These are phyloP conservation scores for Penicillium sp. DNA, from an alignment of 2,329 filamentous ascomycete genomes.

Conservation along the genomic window DNA sequence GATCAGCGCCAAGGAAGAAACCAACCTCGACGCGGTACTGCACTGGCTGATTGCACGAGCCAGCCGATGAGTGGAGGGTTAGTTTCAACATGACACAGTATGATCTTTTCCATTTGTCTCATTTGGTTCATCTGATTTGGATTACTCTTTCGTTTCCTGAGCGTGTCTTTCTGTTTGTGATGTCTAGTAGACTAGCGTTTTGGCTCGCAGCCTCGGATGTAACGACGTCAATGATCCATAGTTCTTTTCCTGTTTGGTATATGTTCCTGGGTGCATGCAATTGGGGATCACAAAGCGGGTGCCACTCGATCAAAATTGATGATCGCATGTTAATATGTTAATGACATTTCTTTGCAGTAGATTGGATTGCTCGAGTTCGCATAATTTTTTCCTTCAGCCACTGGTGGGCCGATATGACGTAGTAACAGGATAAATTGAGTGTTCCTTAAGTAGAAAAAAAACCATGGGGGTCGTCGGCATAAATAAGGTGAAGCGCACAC, in stretches of 20 bases:
- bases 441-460: neutral
- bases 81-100: neutral
- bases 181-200: conserved; percentile 27
- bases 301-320: neutral
- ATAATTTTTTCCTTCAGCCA: neutral
- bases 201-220: conserved; percentile 43
- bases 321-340: conserved; percentile 1
- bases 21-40: conserved; percentile 93
- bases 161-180: conserved; percentile 14
- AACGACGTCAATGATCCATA: conserved; percentile 51
- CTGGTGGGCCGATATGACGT: neutral
- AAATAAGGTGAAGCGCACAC: conserved; percentile 25
- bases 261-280: conserved; percentile 8
- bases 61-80: conserved; percentile 57
- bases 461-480: conserved; percentile 8
- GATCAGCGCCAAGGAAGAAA: conserved; percentile 98
- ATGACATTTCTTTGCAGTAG: neutral
- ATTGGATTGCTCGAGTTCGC: neutral
- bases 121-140: neutral
- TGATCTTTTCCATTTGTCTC: neutral
- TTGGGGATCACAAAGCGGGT: conserved; percentile 3
- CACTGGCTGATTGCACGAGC: conserved; percentile 94
- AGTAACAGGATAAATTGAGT: neutral
- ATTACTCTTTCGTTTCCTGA: conserved; percentile 2
- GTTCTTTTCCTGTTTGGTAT: neutral